These are phyloP conservation scores for Echeveria elegans DNA, from an alignment of 164 flowering plant genomes.

Conservation along the genomic window DNA sequence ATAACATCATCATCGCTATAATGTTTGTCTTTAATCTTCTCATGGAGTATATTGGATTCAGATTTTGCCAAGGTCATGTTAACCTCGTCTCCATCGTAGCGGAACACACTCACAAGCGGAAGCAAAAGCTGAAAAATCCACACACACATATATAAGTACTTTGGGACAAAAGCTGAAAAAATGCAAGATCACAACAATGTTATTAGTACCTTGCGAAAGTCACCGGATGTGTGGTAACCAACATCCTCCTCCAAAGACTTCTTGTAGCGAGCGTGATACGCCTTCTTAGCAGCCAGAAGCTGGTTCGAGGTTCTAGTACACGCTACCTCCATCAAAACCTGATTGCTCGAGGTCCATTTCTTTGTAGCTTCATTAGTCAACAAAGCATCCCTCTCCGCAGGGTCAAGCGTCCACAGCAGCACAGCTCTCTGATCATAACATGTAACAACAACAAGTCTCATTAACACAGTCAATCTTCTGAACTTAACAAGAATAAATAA, in stretches of 20 bases:
- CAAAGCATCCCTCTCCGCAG: conserved; percentile 68
- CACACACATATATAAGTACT: background rate
- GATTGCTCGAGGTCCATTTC: conserved; percentile 36
- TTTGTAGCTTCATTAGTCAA: conserved; percentile 56
- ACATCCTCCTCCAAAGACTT: conserved; percentile 83
- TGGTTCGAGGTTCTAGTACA: conserved; percentile 56
- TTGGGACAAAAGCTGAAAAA: too few species aligned
- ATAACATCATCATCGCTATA: conserved; percentile 56
- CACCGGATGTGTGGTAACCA: conserved; percentile 57
- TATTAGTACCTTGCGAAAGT: conserved; percentile 53
- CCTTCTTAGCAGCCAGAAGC: conserved; percentile 43
- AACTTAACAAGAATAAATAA: too few species aligned
- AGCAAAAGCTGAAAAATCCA: conserved; percentile 46
- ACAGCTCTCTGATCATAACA: conserved; percentile 25
- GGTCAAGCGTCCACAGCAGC: conserved; percentile 54
- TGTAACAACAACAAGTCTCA: background rate
- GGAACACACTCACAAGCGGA: conserved; percentile 49
- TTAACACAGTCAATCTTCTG: background rate
- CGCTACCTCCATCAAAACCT: conserved; percentile 62
- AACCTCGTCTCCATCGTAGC: conserved; percentile 63
- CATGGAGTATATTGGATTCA: conserved; percentile 60
- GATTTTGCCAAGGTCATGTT: conserved; percentile 47
- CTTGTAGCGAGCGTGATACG: conserved; percentile 62
- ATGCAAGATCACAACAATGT: background rate
- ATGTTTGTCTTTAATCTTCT: conserved; percentile 42